Base-by-base conservation (phyloP, 148 eudicot species). In the Diospyros kaki region DNA sequence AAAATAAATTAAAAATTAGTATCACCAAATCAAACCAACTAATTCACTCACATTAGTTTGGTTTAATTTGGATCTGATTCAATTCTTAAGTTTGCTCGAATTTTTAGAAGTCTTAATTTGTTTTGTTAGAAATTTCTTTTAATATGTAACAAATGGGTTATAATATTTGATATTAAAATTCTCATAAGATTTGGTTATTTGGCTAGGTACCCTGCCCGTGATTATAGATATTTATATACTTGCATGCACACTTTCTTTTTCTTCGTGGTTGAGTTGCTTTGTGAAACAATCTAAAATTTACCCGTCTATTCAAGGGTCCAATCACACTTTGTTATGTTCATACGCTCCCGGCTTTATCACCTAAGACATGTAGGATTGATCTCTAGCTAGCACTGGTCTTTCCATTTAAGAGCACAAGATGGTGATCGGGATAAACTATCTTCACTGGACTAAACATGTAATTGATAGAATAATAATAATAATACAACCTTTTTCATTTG, bases 401-500 rank as follows among this genome's bases (percentile, higher is more conserved):
- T 69, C 84, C 59, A 76, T 72, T 81, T 58, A 10, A 45, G 28
- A 82, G 83, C 39, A 76, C 42, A 62, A 66, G 68, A 72, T 71
- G 17, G 45, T 53, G 69, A 70, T 60, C 1, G 71, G 79, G 83
- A 77, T 76, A 76, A 79, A 69, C 72, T 71, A 69, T 74, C 79
- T 76, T 82, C 84, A 79, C 72, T 82, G 50, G 75, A 82, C 84
- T 69, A 74, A 79, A 76, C 63, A 55, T 70, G 78, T 69, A 64
- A 78, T 73, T 28, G 28, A 28, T 28, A 28, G 28, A 28, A 51
- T 42, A 74, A 82, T 73, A 28, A 51, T 42, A 74, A 82, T 73
- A 75, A 73, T 74, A 51, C 50, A 52, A 40, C 65, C 17, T 59
- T 71, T 74, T 64, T 13, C 39, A 44, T 64, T 59, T 5, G 2